Evolutionary conservation across 2,329 filamentous ascomycete species (phyloP).

Genomic region (Fonsecaea pugnacius): DNA sequence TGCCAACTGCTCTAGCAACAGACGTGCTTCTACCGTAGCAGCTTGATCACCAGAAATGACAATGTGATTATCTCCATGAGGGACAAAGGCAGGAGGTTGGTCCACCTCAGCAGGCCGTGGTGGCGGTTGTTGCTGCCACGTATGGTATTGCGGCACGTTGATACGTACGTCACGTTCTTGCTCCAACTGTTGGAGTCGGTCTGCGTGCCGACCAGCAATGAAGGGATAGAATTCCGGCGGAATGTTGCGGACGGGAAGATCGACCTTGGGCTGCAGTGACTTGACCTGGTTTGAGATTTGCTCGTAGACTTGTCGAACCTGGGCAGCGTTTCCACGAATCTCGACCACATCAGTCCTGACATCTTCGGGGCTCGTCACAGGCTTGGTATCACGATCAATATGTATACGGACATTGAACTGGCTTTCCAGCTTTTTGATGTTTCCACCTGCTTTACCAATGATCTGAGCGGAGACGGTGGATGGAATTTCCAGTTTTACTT

Average conservation of each 20-base stretch:
- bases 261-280: slow-evolving; percentile 81
- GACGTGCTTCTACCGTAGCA: slow-evolving; percentile 77
- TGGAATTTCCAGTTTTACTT: slow-evolving; percentile 77
- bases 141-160: slow-evolving; percentile 79
- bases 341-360: slow-evolving; percentile 77
- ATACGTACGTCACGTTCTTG: slow-evolving; percentile 76
- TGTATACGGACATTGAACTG: slow-evolving; percentile 89
- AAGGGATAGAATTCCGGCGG: slow-evolving; percentile 95
- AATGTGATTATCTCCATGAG: slow-evolving; percentile 77
- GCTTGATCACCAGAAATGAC: slow-evolving; percentile 82
- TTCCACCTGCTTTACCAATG: slow-evolving; percentile 88
- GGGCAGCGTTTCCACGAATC: slow-evolving; percentile 88
- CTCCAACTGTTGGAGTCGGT: slow-evolving; percentile 69
- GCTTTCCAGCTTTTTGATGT: slow-evolving; percentile 87
- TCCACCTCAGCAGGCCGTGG: slow-evolving; percentile 66
- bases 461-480: slow-evolving; percentile 83
- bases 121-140: slow-evolving; percentile 70
- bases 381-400: slow-evolving; percentile 68
- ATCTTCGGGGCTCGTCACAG: slow-evolving; percentile 73
- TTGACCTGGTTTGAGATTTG: slow-evolving; percentile 86
- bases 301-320: slow-evolving; percentile 79
- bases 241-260: slow-evolving; percentile 78
- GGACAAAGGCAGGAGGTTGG: slow-evolving; percentile 69
- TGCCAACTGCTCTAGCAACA: slow-evolving; percentile 78
- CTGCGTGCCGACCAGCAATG: slow-evolving; percentile 78